These are phyloP conservation scores for Anthoceros angustus DNA, from an alignment of 225 moss, liverwort and hornwort species.

Conservation along the genomic window DNA sequence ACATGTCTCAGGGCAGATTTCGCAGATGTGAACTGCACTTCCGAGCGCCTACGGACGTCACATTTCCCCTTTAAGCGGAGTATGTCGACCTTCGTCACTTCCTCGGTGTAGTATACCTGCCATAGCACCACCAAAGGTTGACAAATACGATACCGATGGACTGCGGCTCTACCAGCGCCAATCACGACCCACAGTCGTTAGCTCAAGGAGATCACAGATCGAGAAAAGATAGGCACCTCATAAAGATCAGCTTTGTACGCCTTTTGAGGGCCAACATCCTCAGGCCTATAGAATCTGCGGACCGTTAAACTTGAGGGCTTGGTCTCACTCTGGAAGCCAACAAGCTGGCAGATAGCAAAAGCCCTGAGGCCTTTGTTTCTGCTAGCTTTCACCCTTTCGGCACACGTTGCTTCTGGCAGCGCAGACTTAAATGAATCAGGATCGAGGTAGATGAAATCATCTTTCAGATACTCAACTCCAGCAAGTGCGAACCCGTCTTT, in stretches of 20 bases:
- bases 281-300: slow-evolving; percentile 83
- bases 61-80: slow-evolving; percentile 54
- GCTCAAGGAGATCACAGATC: too few relatives aligned
- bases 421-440: slow-evolving; percentile 39
- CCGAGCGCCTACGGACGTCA: slow-evolving; percentile 61
- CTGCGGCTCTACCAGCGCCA: background rate
- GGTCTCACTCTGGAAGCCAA: slow-evolving; percentile 28
- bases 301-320: slow-evolving; percentile 36
- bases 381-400: slow-evolving; percentile 47
- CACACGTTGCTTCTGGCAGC: slow-evolving; percentile 19
- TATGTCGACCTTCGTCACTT: slow-evolving; percentile 53
- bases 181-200: too few relatives aligned
- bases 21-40: slow-evolving; percentile 51
- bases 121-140: background rate
- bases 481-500: slow-evolving; percentile 54
- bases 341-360: slow-evolving; percentile 72
- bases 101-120: slow-evolving; percentile 86
- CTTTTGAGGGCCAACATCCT: slow-evolving; percentile 62
- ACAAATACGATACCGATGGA: too few relatives aligned
- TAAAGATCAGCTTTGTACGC: slow-evolving; percentile 75
- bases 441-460: slow-evolving; percentile 67
- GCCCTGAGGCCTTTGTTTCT: slow-evolving; percentile 82
- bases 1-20: slow-evolving; percentile 49
- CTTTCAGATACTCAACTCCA: slow-evolving; percentile 48
- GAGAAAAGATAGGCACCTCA: slow-evolving; percentile 31